Evolutionary conservation across 495 filamentous ascomycete species (phyloP).

Genomic region (Friedmanniomyces simplex): DNA sequence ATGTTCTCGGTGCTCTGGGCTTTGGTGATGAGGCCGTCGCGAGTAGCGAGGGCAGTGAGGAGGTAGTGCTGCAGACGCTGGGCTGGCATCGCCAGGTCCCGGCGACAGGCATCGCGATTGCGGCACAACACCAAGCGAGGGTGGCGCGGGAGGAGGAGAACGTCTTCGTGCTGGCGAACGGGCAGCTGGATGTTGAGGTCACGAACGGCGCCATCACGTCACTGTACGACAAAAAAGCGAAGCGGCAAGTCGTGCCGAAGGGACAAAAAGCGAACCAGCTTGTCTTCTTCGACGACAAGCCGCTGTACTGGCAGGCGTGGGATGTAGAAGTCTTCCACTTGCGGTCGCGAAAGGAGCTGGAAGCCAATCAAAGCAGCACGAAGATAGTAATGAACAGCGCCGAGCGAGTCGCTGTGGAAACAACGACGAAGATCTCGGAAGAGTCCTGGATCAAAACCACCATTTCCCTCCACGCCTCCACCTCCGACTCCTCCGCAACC

Average conservation of each 20-base stretch:
- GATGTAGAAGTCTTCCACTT: constrained; percentile 96
- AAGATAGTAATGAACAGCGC: constrained; percentile 59
- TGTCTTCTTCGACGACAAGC: constrained; percentile 96
- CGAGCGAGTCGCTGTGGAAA: constrained; percentile 66
- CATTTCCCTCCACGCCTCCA: constrained; percentile 63
- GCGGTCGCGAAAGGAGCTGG: constrained; percentile 68
- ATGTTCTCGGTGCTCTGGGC: constrained; percentile 57
- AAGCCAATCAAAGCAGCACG: constrained; percentile 40
- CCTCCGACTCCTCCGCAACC: constrained; percentile 34
- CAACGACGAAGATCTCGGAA: constrained; percentile 76
- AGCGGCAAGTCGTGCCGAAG: constrained; percentile 68
- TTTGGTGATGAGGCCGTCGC: constrained; percentile 32
- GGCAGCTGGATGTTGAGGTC: constrained; percentile 59
- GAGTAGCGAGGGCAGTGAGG: background rate
- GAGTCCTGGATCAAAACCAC: constrained; percentile 79
- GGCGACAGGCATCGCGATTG: background rate
- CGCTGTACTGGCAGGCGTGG: constrained; percentile 98
- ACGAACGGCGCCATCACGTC: constrained; percentile 70
- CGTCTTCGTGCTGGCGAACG: constrained; percentile 68
- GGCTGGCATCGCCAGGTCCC: constrained; percentile 37
- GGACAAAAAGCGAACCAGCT: constrained; percentile 80
- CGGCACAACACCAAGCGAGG: background rate
- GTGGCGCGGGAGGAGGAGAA: constrained; percentile 56
- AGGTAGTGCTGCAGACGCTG: constrained; percentile 22
- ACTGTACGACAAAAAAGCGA: constrained; percentile 56